phyloP scores from a whole-genome alignment of 108 stramenopile species.

The Asterionellopsis glacialis region DNA sequence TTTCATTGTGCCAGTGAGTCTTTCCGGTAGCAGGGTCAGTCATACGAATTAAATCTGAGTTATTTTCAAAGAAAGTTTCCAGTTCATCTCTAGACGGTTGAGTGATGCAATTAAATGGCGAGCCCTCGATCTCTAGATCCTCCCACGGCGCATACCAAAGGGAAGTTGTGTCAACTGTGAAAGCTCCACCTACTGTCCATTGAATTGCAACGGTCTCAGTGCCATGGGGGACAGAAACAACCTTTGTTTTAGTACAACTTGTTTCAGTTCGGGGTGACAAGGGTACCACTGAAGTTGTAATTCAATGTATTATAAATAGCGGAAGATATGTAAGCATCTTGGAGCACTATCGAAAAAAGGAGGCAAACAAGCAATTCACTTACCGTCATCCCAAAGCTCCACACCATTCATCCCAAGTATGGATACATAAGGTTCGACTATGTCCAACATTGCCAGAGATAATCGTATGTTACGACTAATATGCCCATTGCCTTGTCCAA shows the following conservation, averaged over 20 bases:
- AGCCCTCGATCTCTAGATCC: constrained; percentile 10
- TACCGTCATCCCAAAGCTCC: not conserved
- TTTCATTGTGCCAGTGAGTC: not conserved
- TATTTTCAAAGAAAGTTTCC: constrained; percentile 9
- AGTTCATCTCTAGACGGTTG: constrained; percentile 3
- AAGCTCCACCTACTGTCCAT: constrained; percentile 69
- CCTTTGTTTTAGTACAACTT: constrained; percentile 19
- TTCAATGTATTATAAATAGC: too few relatives aligned
- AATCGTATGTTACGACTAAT: constrained; percentile 76
- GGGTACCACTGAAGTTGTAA: not conserved
- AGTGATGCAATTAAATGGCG: constrained; percentile 15
- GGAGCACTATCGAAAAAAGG: too few relatives aligned
- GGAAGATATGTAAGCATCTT: too few relatives aligned
- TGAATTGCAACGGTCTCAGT: constrained; percentile 20
- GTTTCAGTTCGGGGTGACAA: not conserved
- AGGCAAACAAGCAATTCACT: too few relatives aligned
- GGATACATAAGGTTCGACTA: constrained; percentile 77
- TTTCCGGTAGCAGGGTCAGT: constrained; percentile 1
- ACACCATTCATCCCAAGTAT: not conserved
- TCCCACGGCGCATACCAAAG: constrained; percentile 36
- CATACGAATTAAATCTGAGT: not conserved
- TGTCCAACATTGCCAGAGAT: constrained; percentile 59
- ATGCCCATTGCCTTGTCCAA: constrained; percentile 58
- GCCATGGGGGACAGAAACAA: constrained; percentile 18
- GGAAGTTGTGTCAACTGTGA: constrained; percentile 48